These are phyloP conservation scores for Ophiostoma sp. DNA, from an alignment of 2,329 filamentous ascomycete species.

Conservation along the genomic window DNA sequence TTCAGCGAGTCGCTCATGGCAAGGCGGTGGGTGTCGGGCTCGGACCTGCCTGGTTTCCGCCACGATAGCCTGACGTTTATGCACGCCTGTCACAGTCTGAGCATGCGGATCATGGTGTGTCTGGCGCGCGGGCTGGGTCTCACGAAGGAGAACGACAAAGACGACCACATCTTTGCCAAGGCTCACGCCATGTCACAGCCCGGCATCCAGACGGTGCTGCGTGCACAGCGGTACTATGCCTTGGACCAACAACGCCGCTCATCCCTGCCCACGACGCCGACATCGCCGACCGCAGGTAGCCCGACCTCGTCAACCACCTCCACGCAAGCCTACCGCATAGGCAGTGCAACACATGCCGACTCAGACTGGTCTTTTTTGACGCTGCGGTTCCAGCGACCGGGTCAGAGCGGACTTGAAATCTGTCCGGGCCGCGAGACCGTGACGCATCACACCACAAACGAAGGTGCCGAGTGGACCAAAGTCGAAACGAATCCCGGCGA, in stretches of 20 bases:
- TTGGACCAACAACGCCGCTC: conserved; percentile 33
- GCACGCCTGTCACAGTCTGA: conserved; percentile 52
- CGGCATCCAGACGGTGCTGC: conserved; percentile 55
- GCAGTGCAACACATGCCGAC: conserved; percentile 43
- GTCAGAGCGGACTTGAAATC: conserved; percentile 62
- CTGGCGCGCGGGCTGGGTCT: conserved; percentile 59
- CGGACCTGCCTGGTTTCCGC: conserved; percentile 50
- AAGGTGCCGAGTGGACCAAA: conserved; percentile 62
- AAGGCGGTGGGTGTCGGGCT: conserved; percentile 52
- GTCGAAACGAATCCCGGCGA: conserved; percentile 55
- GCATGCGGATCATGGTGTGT: conserved; percentile 57
- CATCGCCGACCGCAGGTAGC: conserved; percentile 23
- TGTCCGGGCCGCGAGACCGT: conserved; percentile 62
- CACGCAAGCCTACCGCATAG: conserved; percentile 54
- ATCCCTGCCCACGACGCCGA: conserved; percentile 39
- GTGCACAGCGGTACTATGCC: conserved; percentile 12
- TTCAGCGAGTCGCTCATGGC: conserved; percentile 54
- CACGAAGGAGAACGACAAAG: not conserved
- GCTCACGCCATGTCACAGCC: conserved; percentile 52
- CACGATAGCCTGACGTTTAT: conserved; percentile 52
- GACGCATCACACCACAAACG: conserved; percentile 51
- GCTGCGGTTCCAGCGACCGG: conserved; percentile 60
- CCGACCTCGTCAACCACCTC: not conserved
- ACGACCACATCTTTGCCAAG: conserved; percentile 55
- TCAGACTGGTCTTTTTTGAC: conserved; percentile 64